Evolutionary conservation across 2,329 filamentous ascomycete genomes (phyloP).

Genomic region (Fusarium brevicatenulatum): DNA sequence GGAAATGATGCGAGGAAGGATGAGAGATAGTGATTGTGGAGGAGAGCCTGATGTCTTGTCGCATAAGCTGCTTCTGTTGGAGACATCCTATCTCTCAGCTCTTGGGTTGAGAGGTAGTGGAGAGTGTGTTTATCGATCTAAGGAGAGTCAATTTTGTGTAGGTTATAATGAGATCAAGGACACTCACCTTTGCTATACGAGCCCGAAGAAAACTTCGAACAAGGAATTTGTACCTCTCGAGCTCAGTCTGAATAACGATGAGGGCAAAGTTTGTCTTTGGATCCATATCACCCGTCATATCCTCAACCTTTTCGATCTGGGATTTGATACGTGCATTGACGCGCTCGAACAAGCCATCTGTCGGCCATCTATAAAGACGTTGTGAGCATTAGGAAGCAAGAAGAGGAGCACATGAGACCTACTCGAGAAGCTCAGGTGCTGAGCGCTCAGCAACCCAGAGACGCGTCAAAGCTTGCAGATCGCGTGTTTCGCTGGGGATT

Average conservation of each 20-base stretch:
- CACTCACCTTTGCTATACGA: conserved; percentile 82
- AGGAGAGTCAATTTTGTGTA: conserved; percentile 5
- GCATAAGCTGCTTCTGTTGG: conserved; percentile 83
- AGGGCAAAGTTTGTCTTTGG: conserved; percentile 91
- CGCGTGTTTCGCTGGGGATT: conserved; percentile 70
- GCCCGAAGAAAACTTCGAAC: conserved; percentile 84
- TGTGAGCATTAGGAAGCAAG: background rate
- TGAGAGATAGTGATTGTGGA: conserved; percentile 84
- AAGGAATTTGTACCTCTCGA: conserved; percentile 93
- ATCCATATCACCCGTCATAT: conserved; percentile 85
- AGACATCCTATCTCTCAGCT: conserved; percentile 72
- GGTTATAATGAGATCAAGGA: too few relatives aligned
- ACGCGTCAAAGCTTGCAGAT: conserved; percentile 89
- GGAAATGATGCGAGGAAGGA: conserved; percentile 90
- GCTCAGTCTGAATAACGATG: conserved; percentile 95
- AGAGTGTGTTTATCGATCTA: conserved; percentile 82
- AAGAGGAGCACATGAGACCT: conserved; percentile 43
- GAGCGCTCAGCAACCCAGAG: conserved; percentile 94
- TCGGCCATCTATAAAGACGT: conserved; percentile 70
- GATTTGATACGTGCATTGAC: conserved; percentile 76
- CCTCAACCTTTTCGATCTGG: conserved; percentile 77
- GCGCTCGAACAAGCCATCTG: conserved; percentile 81
- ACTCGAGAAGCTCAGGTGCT: conserved; percentile 88
- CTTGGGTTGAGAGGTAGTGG: conserved; percentile 72
- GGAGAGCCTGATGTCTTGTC: conserved; percentile 82